Evolutionary conservation across 2,329 filamentous ascomycete genomes (phyloP), one percentile per base, ranked within the genome.

Genomic region (Trichoderma sp.): DNA sequence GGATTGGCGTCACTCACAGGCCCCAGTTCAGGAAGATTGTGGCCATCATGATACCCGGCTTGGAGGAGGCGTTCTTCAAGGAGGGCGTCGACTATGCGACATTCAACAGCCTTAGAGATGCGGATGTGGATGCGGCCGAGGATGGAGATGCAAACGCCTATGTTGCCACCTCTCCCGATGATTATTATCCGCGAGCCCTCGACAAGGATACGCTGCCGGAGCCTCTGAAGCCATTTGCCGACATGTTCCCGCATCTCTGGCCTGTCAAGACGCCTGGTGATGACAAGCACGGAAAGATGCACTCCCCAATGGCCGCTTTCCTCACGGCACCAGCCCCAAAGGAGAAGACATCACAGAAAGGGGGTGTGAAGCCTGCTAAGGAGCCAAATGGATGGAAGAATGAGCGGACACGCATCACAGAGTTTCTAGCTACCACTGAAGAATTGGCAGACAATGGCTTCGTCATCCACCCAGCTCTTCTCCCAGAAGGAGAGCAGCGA

Each of bases 21-120:
- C 85, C 87, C 6, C 83, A 89, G 69, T 89, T 91, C 74, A 83
- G 88, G 71, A 96, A 96, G 80, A 91, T 96, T 34, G 94, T 98
- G 34, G 87, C 92, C 51, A 82, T 99, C 72, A 95, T 97, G 91
- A 89, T 97, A 13, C 96, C 96, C 13, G 96, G 96, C 0, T 81
- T 99, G 28, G 95, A 98, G 77, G 87, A 93, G 75, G 91, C 89
- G 71, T 96, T 98, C 91, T 97, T 98, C 81, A 88, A 91, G 77
- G 85, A 87, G 14, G 76, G 80, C 46, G 83, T 85, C 46, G 81
- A 88, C 71, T 85, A 84, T 59, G 76, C 79, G 11, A 79, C 76
- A 1, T 87, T 84, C 74, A 82, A 83, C 54, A 76, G 81, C 30
- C 59, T 68, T 28, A 72, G 71, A 66, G 64, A 66, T 46, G 30